A percentile compares a stretch with the other conserved stretches of the same genome.
phyloP scores from a whole-genome alignment of 2,329 filamentous ascomycete species.

The Penicillium italicum region DNA sequence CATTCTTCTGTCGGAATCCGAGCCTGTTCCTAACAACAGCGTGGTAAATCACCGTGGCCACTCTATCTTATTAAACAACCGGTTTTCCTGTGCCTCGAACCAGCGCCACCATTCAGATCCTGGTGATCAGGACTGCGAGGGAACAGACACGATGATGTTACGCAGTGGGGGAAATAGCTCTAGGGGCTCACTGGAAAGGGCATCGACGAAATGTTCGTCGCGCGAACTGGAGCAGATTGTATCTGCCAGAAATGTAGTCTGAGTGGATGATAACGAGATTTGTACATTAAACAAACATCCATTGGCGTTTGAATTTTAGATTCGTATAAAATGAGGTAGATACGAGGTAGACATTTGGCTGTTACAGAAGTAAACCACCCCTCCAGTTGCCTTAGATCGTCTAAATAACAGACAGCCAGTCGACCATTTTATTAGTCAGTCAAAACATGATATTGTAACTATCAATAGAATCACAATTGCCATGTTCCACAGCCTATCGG shows the following conservation, averaged over 20 bases:
- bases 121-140: neutral
- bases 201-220: conserved; percentile 4
- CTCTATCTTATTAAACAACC: conserved; percentile 36
- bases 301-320: no score
- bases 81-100: conserved; percentile 26
- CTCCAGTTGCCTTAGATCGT: no score
- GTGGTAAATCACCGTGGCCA: conserved; percentile 25
- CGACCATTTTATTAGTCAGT: no score
- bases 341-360: no score
- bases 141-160: conserved; percentile 9
- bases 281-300: neutral
- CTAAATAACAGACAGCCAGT: no score
- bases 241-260: conserved; percentile 2
- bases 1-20: conserved; percentile 33
- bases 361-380: no score
- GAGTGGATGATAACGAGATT: neutral
- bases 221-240: neutral
- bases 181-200: neutral
- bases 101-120: neutral
- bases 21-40: conserved; percentile 37
- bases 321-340: no score
- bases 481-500: no score
- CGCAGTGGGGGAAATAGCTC: neutral
- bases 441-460: no score
- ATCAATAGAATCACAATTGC: no score